Evolutionary conservation across 805 yeast species (phyloP).

Genomic region (Candida silvatica): DNA sequence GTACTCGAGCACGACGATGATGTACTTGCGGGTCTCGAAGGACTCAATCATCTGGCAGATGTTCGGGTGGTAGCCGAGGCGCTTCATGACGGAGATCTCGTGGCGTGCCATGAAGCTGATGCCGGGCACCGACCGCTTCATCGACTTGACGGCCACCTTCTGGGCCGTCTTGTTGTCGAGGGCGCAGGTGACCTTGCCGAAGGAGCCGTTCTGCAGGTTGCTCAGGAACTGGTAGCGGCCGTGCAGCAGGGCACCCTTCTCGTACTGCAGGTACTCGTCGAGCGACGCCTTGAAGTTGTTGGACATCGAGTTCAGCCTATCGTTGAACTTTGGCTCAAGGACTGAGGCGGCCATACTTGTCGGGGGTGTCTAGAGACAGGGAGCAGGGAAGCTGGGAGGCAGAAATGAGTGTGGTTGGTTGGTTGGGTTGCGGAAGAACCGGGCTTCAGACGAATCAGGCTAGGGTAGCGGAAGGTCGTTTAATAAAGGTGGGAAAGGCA

Average conservation of each 20-base stretch:
- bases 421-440: no score
- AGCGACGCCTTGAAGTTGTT: conserved; percentile 20
- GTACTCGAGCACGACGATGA: conserved; percentile 56
- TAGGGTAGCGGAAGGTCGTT: no score
- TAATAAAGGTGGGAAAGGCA: no score
- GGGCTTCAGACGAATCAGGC: no score
- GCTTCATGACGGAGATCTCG: conserved; percentile 38
- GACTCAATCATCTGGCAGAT: conserved; percentile 51
- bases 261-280: conserved; percentile 33
- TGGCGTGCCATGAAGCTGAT: conserved; percentile 40
- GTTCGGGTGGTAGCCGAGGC: conserved; percentile 38
- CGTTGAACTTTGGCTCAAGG: conserved; percentile 9
- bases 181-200: conserved; percentile 53
- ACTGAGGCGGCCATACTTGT: conserved; percentile 8
- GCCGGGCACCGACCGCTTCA: conserved; percentile 36
- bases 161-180: conserved; percentile 24
- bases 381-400: no score
- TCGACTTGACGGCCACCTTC: conserved; percentile 47
- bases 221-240: conserved; percentile 33
- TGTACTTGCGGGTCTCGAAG: conserved; percentile 44
- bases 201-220: conserved; percentile 49
- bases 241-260: conserved; percentile 27
- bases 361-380: no score
- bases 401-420: no score
- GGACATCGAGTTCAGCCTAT: conserved; percentile 11